phyloP scores from a whole-genome alignment of 495 filamentous ascomycete species.

The Rostrohypoxylon terebratum region DNA sequence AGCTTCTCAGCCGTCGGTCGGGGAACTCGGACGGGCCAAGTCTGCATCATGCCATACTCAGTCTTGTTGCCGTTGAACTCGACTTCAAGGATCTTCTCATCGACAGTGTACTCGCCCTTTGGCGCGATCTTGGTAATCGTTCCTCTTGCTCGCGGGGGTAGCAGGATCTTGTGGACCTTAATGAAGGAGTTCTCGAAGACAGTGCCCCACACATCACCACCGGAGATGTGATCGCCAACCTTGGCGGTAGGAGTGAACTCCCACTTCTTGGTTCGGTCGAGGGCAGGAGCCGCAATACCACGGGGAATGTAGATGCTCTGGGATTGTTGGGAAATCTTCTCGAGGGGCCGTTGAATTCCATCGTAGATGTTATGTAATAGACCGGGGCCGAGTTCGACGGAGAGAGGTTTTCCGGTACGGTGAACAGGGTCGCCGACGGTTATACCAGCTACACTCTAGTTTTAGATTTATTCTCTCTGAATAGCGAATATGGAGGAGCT shows the following conservation, averaged over 20 bases:
- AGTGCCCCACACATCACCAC: constrained; percentile 92
- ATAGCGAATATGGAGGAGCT: background rate
- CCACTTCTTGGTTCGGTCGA: constrained; percentile 92
- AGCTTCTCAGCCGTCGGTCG: constrained; percentile 91
- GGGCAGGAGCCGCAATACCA: constrained; percentile 87
- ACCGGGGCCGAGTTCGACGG: constrained; percentile 96
- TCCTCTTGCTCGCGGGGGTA: constrained; percentile 91
- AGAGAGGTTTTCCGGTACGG: constrained; percentile 92
- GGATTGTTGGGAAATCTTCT: constrained; percentile 78
- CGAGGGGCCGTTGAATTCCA: constrained; percentile 95
- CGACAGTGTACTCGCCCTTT: constrained; percentile 92
- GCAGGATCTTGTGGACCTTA: constrained; percentile 91
- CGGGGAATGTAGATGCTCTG: constrained; percentile 96
- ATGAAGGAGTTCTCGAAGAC: constrained; percentile 97
- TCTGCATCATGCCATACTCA: constrained; percentile 96
- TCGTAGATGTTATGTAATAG: constrained; percentile 99
- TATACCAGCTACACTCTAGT: constrained; percentile 76
- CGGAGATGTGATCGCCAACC: constrained; percentile 95
- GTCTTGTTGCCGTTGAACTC: constrained; percentile 97
- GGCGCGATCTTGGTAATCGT: constrained; percentile 90
- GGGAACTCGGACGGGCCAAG: constrained; percentile 98
- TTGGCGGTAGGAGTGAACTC: constrained; percentile 92
- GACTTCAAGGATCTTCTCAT: constrained; percentile 92
- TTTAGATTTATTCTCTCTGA: constrained; percentile 14
- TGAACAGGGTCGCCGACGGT: constrained; percentile 94